Conservation (phyloP, 345 rosid species). For the Viola odorata region DNA sequence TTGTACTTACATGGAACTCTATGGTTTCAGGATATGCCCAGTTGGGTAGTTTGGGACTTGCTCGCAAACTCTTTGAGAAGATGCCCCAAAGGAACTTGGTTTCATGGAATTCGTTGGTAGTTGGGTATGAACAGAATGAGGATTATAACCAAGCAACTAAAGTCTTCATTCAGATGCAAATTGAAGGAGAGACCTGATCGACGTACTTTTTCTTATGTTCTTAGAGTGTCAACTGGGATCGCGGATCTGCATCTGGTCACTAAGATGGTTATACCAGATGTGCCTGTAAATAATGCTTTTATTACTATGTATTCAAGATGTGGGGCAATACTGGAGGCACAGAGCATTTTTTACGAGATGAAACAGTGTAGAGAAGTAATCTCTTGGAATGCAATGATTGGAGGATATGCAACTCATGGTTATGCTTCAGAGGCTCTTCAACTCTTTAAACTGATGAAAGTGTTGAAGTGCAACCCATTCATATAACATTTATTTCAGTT, state of each 20-base stretch:
- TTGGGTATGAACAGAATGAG: constrained; percentile 53
- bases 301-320: constrained; percentile 71
- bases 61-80: constrained; percentile 43
- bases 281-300: constrained; percentile 54
- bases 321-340: constrained; percentile 51
- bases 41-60: constrained; percentile 36
- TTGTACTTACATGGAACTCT: constrained; percentile 51
- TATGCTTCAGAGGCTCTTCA: constrained; percentile 48
- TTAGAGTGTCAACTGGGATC: constrained; percentile 51
- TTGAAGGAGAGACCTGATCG: constrained; percentile 57
- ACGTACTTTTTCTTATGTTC: constrained; percentile 64
- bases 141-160: constrained; percentile 45
- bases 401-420: constrained; percentile 76
- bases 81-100: constrained; percentile 48
- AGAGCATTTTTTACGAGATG: constrained; percentile 40
- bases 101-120: constrained; percentile 72
- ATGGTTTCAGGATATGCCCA: constrained; percentile 59
- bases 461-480: constrained; percentile 43
- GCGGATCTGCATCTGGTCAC: constrained; percentile 43
- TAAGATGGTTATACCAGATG: constrained; percentile 47
- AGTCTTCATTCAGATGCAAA: constrained; percentile 49
- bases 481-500: constrained; percentile 64
- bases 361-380: constrained; percentile 46
- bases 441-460: constrained; percentile 47
- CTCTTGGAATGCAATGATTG: constrained; percentile 85